A percentile compares a stretch with the other conserved stretches of the same genome.
These are phyloP conservation scores for Aspergillus panamensis DNA, from an alignment of 495 filamentous ascomycete genomes.

Conservation along the genomic window DNA sequence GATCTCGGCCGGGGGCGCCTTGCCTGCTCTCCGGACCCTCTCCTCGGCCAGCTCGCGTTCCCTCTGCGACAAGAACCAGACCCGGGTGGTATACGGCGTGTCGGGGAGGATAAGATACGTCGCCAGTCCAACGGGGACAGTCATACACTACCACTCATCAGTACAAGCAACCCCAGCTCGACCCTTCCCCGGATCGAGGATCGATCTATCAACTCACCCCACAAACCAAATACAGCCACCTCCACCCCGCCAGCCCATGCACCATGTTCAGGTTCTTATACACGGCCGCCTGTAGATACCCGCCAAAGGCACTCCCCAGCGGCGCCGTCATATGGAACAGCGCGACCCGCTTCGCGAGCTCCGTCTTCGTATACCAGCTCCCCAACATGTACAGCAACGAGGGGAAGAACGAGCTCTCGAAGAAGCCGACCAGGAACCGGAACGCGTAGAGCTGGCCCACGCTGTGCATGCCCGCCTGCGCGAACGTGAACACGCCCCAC, in stretches of 20 bases:
- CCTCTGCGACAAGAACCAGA: too few species aligned
- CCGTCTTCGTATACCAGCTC: conserved; percentile 23
- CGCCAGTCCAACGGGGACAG: too few species aligned
- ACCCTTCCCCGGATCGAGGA: too few species aligned
- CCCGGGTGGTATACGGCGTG: too few species aligned
- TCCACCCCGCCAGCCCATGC: conserved; percentile 22
- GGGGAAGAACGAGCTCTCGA: conserved; percentile 21
- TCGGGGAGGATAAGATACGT: too few species aligned
- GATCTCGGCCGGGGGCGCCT: too few species aligned
- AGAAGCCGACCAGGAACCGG: conserved; percentile 23
- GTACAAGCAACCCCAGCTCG: too few species aligned
- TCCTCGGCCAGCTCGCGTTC: too few species aligned
- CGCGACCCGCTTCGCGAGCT: conserved; percentile 21
- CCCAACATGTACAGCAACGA: conserved; percentile 20
- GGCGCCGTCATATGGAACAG: conserved; percentile 22
- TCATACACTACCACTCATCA: too few species aligned
- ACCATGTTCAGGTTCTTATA: conserved; percentile 22
- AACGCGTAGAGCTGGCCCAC: conserved; percentile 20
- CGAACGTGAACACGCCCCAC: conserved; percentile 41
- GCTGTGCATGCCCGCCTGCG: conserved; percentile 23
- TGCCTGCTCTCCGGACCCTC: too few species aligned
- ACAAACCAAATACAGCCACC: conserved; percentile 24
- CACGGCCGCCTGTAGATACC: conserved; percentile 23
- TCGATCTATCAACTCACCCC: too few species aligned
- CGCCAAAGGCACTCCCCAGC: conserved; percentile 19